These are phyloP conservation scores for Solanum lignicaule DNA, from an alignment of 257 asterid species.

Conservation along the genomic window DNA sequence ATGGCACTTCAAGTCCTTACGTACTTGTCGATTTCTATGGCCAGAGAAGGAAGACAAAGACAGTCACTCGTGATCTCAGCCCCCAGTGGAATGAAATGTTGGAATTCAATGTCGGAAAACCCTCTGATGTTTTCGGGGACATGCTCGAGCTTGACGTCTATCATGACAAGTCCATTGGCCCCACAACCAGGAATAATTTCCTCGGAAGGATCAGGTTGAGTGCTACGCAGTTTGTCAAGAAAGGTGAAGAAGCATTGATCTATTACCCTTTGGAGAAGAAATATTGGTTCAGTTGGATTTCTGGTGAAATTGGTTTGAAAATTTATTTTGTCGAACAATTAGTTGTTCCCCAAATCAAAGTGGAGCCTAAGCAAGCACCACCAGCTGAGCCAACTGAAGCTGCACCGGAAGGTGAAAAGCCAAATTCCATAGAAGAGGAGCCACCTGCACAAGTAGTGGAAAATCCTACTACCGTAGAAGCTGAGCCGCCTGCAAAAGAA, in stretches of 20 bases:
- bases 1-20: slow-evolving; percentile 78
- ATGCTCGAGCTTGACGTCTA: slow-evolving; percentile 53
- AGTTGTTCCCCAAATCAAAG: slow-evolving; percentile 27
- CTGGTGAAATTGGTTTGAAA: slow-evolving; percentile 73
- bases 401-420: slow-evolving; percentile 5
- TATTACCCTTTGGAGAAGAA: slow-evolving; percentile 71
- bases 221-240: slow-evolving; percentile 67
- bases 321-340: slow-evolving; percentile 54
- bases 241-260: slow-evolving; percentile 85
- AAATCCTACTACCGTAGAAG: slow-evolving; percentile 4
- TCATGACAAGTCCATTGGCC: slow-evolving; percentile 58
- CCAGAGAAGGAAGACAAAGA: slow-evolving; percentile 65
- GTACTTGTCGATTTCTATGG: slow-evolving; percentile 69
- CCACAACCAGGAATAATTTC: slow-evolving; percentile 68
- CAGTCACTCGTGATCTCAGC: slow-evolving; percentile 52
- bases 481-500: slow-evolving; percentile 1
- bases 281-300: slow-evolving; percentile 52
- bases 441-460: slow-evolving; percentile 6
- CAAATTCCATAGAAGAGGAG: slow-evolving; percentile 10
- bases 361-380: slow-evolving; percentile 8
- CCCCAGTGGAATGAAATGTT: slow-evolving; percentile 66
- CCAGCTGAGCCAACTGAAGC: slow-evolving; percentile 13
- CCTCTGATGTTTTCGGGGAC: slow-evolving; percentile 66
- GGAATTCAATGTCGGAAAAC: slow-evolving; percentile 54
- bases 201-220: slow-evolving; percentile 55